phyloP scores from a whole-genome alignment of 805 yeast species.

The Pichia kluyveri region DNA sequence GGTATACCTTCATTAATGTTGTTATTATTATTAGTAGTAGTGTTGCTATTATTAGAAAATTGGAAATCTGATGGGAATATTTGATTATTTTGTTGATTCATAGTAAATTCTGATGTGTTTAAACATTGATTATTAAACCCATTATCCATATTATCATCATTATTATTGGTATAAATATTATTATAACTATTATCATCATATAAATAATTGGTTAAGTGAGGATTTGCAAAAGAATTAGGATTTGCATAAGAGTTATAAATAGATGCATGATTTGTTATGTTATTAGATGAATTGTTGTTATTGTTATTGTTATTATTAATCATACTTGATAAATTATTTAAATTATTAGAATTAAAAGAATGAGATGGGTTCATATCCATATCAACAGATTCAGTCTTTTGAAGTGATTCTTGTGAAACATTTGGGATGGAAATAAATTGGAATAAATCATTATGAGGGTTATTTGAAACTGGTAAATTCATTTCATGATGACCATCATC shows the following conservation, averaged over 20 bases:
- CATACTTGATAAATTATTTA: not conserved
- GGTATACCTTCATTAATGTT: not conserved
- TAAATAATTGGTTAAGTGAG: slow-evolving; percentile 20
- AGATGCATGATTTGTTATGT: slow-evolving; percentile 9
- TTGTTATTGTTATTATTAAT: not conserved
- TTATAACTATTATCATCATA: slow-evolving; percentile 2
- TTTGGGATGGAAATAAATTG: slow-evolving; percentile 18
- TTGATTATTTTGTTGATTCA: not conserved
- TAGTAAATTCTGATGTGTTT: not conserved
- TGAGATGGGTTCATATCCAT: not conserved
- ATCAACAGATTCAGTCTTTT: not conserved
- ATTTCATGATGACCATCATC: no score
- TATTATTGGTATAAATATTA: not conserved
- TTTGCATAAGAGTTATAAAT: slow-evolving; percentile 23
- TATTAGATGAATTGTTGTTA: not conserved
- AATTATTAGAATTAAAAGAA: no score
- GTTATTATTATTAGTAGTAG: not conserved
- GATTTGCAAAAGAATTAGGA: slow-evolving; percentile 19
- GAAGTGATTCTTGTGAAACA: slow-evolving; percentile 21
- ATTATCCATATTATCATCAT: not conserved
- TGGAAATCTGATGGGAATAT: not conserved
- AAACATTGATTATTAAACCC: not conserved
- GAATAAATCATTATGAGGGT: slow-evolving; percentile 12
- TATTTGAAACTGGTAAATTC: not conserved
- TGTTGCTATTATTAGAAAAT: not conserved